A percentile compares a stretch with the other conserved stretches of the same genome.
Conservation (phyloP, 768 basidiomycete genomes). For the Artomyces pyxidatus region DNA sequence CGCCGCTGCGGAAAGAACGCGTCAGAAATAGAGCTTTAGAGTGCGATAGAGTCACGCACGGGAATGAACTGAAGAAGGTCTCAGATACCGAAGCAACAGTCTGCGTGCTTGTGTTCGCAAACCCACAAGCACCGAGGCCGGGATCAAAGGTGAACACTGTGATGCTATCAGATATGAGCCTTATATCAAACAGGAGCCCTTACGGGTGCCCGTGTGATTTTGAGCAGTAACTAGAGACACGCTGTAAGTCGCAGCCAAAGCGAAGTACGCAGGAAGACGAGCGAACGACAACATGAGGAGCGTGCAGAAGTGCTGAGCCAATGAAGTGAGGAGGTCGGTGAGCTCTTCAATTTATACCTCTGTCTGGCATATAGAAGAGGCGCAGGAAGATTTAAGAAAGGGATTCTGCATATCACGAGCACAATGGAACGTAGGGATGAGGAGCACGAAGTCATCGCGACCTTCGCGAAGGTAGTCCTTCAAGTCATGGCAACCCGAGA, state of each 20-base stretch:
- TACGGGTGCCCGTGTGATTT: constrained; percentile 1
- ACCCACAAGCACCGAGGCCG: constrained; percentile 32
- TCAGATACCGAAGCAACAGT: constrained; percentile 30
- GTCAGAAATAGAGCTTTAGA: no score
- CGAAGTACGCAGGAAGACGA: background rate
- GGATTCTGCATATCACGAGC: background rate
- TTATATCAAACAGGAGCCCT: background rate
- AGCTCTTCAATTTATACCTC: no score
- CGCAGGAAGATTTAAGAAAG: background rate
- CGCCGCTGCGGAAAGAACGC: constrained; percentile 7
- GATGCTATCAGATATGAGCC: background rate
- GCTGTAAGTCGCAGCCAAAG: background rate
- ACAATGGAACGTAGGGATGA: background rate
- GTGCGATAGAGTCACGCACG: constrained; percentile 19
- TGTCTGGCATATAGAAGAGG: background rate
- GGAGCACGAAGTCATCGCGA: background rate
- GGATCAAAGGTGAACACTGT: constrained; percentile 29
- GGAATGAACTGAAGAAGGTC: constrained; percentile 26
- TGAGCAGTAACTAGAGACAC: no score
- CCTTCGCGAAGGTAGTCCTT: no score
- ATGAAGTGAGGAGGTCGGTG: no score
- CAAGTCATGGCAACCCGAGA: no score
- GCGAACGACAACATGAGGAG: background rate
- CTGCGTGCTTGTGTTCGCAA: constrained; percentile 27
- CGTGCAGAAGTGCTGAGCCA: no score